phyloP scores from a whole-genome alignment of 345 rosid species.

The Pistacia vera region DNA sequence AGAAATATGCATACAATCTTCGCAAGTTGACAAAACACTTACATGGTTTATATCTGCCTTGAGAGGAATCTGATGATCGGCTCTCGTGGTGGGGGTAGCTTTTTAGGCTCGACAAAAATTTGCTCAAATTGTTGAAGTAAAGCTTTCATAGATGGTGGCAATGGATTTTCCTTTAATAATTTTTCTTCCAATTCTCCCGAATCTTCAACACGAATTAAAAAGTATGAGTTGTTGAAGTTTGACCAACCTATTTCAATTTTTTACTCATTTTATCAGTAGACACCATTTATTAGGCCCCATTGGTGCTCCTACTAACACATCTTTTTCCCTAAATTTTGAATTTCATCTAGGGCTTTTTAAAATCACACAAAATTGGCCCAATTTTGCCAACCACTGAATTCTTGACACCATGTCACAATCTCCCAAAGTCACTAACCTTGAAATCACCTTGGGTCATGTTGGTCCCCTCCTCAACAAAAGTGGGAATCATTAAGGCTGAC shows the following conservation, averaged over 20 bases:
- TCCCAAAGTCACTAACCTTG: background rate
- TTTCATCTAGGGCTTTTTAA: background rate
- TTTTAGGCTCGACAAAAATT: no score
- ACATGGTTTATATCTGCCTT: background rate
- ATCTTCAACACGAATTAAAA: no score
- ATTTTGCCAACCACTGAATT: background rate
- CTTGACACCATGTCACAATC: background rate
- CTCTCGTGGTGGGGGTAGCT: no score
- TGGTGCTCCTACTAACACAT: background rate
- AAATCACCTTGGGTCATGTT: no score
- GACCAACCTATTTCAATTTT: no score
- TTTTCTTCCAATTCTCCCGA: background rate
- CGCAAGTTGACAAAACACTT: no score
- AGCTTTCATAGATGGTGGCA: no score
- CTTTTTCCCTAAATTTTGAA: background rate
- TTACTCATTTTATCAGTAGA: background rate
- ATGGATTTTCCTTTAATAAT: background rate
- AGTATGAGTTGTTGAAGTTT: background rate
- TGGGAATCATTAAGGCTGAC: no score
- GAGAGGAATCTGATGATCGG: background rate
- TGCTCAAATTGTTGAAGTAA: no score
- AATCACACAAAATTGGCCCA: background rate
- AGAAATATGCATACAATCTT: no score
- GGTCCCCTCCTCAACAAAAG: no score
- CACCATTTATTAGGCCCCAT: background rate